Evolutionary conservation across 2,329 filamentous ascomycete genomes (phyloP).

Genomic region (Verticillium tricorpus): DNA sequence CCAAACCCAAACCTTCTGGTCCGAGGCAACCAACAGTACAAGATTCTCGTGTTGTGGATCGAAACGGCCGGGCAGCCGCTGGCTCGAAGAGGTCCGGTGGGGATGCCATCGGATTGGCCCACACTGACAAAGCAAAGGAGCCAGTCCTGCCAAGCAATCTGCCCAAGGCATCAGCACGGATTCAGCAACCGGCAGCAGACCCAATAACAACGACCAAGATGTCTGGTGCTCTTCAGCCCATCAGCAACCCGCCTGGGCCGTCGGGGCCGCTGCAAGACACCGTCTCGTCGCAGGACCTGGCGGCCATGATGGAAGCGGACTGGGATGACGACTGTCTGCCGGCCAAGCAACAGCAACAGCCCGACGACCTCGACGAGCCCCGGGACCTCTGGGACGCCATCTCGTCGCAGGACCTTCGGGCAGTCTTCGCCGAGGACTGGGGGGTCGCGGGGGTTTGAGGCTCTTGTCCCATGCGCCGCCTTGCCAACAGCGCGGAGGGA

Average conservation of each 20-base stretch:
- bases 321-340: background rate
- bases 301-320: background rate
- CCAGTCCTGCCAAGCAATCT: no score
- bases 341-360: background rate
- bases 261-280: background rate
- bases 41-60: background rate
- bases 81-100: background rate
- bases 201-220: background rate
- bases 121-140: background rate
- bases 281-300: conserved; percentile 7
- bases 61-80: no score
- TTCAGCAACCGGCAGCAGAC: background rate
- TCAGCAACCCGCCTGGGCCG: background rate
- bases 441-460: background rate
- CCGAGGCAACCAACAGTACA: background rate
- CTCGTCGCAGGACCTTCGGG: background rate
- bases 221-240: background rate
- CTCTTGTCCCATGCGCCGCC: no score
- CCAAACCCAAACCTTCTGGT: no score
- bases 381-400: background rate
- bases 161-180: background rate
- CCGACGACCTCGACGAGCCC: background rate
- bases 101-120: background rate
- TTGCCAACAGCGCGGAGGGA: no score
- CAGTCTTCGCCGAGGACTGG: background rate